Percentiles rank a stretch among this genome's conserved stretches.
Evolutionary conservation across 495 filamentous ascomycete species (phyloP).

Genomic region (Letharia columbiana): DNA sequence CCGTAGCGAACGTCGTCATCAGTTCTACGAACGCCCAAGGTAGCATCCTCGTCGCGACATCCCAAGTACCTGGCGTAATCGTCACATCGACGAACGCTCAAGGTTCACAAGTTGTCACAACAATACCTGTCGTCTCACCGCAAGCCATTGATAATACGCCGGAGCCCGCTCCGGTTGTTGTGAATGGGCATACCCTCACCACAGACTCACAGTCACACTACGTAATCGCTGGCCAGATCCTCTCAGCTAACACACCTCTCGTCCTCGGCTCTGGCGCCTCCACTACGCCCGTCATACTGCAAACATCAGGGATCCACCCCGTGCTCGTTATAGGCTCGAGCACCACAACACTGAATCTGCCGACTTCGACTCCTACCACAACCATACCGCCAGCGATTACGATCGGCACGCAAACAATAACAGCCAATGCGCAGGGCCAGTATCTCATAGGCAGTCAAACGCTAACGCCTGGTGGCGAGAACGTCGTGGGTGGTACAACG

Average conservation of each 20-base stretch:
- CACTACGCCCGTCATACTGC: background rate
- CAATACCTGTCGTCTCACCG: background rate
- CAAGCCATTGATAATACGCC: background rate
- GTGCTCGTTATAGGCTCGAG: slow-evolving; percentile 5
- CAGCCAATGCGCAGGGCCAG: background rate
- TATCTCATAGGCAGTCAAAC: background rate
- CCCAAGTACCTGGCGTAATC: background rate
- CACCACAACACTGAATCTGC: slow-evolving; percentile 1
- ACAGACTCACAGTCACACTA: background rate
- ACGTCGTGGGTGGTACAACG: background rate
- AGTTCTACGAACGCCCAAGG: background rate
- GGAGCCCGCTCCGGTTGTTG: background rate
- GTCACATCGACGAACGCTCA: background rate
- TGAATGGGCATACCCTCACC: background rate
- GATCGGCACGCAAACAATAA: background rate
- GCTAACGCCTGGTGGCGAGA: background rate
- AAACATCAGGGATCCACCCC: background rate
- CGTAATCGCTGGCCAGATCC: slow-evolving; percentile 1
- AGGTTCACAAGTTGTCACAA: background rate
- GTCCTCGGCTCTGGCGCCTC: slow-evolving; percentile 3
- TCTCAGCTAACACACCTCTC: background rate
- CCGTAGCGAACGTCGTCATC: background rate
- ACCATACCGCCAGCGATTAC: background rate
- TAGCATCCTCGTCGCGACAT: background rate
- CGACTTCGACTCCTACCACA: background rate